phyloP scores from a whole-genome alignment of 495 filamentous ascomycete genomes.

The Trypethelium eluteriae region DNA sequence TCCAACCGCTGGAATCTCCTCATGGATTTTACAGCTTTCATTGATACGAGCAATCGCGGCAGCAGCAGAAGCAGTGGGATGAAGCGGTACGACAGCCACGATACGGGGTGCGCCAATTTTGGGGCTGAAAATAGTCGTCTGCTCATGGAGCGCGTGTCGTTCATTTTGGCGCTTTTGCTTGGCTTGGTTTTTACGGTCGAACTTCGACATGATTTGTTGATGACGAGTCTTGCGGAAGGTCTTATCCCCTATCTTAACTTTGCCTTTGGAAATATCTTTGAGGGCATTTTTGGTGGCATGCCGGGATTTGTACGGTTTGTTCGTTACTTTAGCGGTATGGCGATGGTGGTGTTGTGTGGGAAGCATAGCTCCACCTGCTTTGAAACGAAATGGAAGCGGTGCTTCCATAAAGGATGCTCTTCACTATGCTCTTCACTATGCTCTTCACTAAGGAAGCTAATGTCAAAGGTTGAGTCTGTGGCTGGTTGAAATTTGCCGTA shows the following conservation, averaged over 20 bases:
- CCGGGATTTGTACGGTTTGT: slow-evolving; percentile 86
- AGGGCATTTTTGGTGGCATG: slow-evolving; percentile 82
- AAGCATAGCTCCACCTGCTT: slow-evolving; percentile 62
- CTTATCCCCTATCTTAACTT: slow-evolving; percentile 50
- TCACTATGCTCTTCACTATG: neutral
- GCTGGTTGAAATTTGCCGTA: no score
- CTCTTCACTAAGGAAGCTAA: neutral
- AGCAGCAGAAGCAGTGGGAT: slow-evolving; percentile 56
- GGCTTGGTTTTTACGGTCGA: slow-evolving; percentile 87
- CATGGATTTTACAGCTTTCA: slow-evolving; percentile 66
- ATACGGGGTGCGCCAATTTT: slow-evolving; percentile 80
- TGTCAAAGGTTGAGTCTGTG: neutral
- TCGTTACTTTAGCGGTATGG: slow-evolving; percentile 72
- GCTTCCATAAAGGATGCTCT: slow-evolving; percentile 19
- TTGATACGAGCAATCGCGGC: slow-evolving; percentile 64
- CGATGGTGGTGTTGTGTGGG: slow-evolving; percentile 69
- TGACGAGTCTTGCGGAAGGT: slow-evolving; percentile 77
- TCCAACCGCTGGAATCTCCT: slow-evolving; percentile 53
- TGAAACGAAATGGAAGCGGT: slow-evolving; percentile 80
- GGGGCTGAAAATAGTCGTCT: slow-evolving; percentile 71
- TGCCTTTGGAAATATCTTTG: slow-evolving; percentile 74
- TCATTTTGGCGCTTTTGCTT: slow-evolving; percentile 77
- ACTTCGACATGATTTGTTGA: slow-evolving; percentile 93
- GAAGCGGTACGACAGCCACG: slow-evolving; percentile 84
- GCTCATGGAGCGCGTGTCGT: slow-evolving; percentile 66